A percentile compares a stretch with the other conserved stretches of the same genome.
phyloP scores from a whole-genome alignment of 2,329 filamentous ascomycete species.

The Aureobasidium pullulans region DNA sequence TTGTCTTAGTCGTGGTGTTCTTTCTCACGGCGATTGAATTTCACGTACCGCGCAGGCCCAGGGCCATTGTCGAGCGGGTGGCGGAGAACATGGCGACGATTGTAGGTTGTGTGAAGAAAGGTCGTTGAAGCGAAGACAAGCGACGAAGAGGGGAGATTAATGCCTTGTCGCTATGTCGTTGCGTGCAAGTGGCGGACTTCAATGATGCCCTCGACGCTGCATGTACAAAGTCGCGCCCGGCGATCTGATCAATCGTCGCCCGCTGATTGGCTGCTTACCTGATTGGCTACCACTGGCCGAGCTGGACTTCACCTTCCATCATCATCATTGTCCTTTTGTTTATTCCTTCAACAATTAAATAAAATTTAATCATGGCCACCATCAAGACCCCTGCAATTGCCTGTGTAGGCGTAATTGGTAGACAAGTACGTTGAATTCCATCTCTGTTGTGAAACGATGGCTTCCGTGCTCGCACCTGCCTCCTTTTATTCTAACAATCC shows the following conservation, averaged over 20 bases:
- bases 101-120: background rate
- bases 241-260: background rate
- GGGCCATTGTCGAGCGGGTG: slow-evolving; percentile 44
- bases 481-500: background rate
- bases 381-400: slow-evolving; percentile 65
- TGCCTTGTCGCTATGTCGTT: background rate
- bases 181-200: slow-evolving; percentile 9
- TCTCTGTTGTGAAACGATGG: background rate
- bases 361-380: background rate
- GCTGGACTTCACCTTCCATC: slow-evolving; percentile 2
- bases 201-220: slow-evolving; percentile 12
- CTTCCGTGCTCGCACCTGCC: background rate
- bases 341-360: background rate
- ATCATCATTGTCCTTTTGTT: slow-evolving; percentile 1
- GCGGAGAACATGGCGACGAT: slow-evolving; percentile 41
- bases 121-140: background rate
- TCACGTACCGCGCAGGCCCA: slow-evolving; percentile 47
- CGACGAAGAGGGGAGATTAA: background rate
- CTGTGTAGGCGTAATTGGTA: slow-evolving; percentile 88
- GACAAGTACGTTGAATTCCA: slow-evolving; percentile 57
- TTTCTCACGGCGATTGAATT: background rate
- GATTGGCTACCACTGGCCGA: background rate
- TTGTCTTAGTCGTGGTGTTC: slow-evolving; percentile 4
- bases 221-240: background rate
- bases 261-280: background rate